A percentile compares a stretch with the other conserved stretches of the same genome.
phyloP scores from a whole-genome alignment of 2,329 filamentous ascomycete genomes.

The Verticillium tricorpus region DNA sequence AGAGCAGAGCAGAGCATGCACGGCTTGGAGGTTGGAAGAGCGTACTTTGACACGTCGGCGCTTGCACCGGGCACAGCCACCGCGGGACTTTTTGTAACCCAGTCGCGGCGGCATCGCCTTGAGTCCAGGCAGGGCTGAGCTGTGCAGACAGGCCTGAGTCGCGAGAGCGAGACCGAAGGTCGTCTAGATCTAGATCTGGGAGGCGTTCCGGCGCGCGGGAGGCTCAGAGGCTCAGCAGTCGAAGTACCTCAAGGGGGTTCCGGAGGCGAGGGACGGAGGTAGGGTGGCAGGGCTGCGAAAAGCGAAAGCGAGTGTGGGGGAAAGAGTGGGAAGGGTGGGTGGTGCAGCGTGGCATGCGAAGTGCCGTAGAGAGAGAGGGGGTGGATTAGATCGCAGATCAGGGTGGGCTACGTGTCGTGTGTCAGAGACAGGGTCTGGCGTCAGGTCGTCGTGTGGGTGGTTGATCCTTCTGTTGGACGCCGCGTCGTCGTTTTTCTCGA shows the following conservation, averaged over 20 bases:
- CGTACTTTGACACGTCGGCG: conserved; percentile 29
- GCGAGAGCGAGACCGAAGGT: neutral
- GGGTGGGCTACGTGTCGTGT: neutral
- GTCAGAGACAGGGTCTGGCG: neutral
- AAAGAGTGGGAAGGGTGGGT: neutral
- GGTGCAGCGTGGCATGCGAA: neutral
- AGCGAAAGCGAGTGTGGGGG: neutral
- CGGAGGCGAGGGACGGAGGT: neutral
- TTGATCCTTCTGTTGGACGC: neutral
- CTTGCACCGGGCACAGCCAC: conserved; percentile 30
- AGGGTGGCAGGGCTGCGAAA: neutral
- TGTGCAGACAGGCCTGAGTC: neutral
- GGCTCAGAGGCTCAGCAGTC: neutral
- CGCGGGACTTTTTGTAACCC: conserved; percentile 30
- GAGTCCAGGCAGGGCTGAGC: neutral
- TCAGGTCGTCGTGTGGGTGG: neutral
- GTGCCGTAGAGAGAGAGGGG: neutral
- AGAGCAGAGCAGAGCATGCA: neutral
- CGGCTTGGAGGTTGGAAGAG: neutral
- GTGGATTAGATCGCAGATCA: neutral
- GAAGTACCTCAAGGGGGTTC: neutral
- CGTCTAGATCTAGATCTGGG: neutral
- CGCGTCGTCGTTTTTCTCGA: neutral
- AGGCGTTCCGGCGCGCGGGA: neutral
- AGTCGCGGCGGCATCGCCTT: conserved; percentile 19